Evolutionary conservation across 2,329 filamentous ascomycete species (phyloP).

Genomic region (Pseudocercospora fuligena): DNA sequence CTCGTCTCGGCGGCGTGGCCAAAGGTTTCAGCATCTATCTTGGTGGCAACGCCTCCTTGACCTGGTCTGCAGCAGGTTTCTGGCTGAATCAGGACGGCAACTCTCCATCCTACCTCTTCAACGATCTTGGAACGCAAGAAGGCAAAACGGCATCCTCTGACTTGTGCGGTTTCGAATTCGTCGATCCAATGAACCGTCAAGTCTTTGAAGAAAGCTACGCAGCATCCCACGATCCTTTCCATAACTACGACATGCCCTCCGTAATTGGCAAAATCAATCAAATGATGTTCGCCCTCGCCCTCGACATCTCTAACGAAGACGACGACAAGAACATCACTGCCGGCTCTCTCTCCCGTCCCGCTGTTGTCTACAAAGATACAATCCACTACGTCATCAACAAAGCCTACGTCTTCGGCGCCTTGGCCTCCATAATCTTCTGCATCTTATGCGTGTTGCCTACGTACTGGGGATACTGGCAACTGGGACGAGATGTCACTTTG

Average conservation of each 20-base stretch:
- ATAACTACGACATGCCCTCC: constrained; percentile 17
- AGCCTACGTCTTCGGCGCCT: constrained; percentile 39
- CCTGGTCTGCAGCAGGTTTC: constrained; percentile 13
- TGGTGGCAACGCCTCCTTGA: constrained; percentile 23
- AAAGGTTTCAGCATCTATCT: constrained; percentile 26
- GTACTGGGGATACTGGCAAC: constrained; percentile 45
- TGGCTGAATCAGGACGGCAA: constrained; percentile 21
- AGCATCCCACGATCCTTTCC: constrained; percentile 10
- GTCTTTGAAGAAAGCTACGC: constrained; percentile 7
- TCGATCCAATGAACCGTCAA: constrained; percentile 21
- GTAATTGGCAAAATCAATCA: constrained; percentile 28
- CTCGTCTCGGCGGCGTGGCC: constrained; percentile 23
- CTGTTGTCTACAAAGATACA: constrained; percentile 23
- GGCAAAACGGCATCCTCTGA: neutral
- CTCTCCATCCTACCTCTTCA: constrained; percentile 23
- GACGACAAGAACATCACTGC: constrained; percentile 17
- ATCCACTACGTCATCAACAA: constrained; percentile 39
- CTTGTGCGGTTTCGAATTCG: constrained; percentile 27
- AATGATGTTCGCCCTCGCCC: constrained; percentile 30
- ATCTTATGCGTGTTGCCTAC: constrained; percentile 41
- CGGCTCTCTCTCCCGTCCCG: constrained; percentile 16
- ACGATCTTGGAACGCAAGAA: constrained; percentile 19
- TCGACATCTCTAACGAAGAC: constrained; percentile 26
- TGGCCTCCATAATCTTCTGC: constrained; percentile 40
- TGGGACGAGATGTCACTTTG: constrained; percentile 43